Evolutionary conservation across 1,284 basidiomycete species (phyloP).

Genomic region (Athelia sp.): DNA sequence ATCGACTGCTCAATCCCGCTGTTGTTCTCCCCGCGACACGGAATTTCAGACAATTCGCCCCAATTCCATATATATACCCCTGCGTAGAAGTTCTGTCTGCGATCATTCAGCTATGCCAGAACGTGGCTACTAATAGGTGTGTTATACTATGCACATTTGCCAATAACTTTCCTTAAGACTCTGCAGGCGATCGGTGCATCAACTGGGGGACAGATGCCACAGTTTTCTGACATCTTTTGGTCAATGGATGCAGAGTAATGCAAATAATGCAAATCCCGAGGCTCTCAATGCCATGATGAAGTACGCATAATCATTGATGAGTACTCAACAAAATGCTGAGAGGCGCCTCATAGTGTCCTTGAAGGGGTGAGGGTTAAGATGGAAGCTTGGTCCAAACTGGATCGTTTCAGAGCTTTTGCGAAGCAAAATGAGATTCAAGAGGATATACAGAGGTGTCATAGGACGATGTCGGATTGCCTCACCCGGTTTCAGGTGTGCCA

Average conservation of each 20-base stretch:
- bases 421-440: conserved; percentile 36
- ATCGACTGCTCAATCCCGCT: conserved; percentile 19
- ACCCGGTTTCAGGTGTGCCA: conserved; percentile 34
- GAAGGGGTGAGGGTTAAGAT: conserved; percentile 30
- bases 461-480: conserved; percentile 35
- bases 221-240: not conserved
- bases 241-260: conserved; percentile 10
- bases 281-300: conserved; percentile 19
- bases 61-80: conserved; percentile 41
- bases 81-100: conserved; percentile 33
- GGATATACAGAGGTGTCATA: conserved; percentile 37
- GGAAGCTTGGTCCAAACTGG: conserved; percentile 34
- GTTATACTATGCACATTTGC: not conserved
- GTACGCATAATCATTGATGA: conserved; percentile 14
- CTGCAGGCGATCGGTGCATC: conserved; percentile 31
- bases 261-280: conserved; percentile 17
- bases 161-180: too few relatives aligned
- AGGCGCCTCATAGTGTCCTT: conserved; percentile 29
- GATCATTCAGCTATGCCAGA: conserved; percentile 39
- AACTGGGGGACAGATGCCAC: conserved; percentile 40
- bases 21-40: conserved; percentile 24
- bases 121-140: conserved; percentile 42
- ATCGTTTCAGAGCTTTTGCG: conserved; percentile 34
- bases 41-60: conserved; percentile 39
- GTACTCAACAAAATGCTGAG: not conserved